Evolutionary conservation across 768 basidiomycete genomes (phyloP).

Genomic region (Suillus plorans): DNA sequence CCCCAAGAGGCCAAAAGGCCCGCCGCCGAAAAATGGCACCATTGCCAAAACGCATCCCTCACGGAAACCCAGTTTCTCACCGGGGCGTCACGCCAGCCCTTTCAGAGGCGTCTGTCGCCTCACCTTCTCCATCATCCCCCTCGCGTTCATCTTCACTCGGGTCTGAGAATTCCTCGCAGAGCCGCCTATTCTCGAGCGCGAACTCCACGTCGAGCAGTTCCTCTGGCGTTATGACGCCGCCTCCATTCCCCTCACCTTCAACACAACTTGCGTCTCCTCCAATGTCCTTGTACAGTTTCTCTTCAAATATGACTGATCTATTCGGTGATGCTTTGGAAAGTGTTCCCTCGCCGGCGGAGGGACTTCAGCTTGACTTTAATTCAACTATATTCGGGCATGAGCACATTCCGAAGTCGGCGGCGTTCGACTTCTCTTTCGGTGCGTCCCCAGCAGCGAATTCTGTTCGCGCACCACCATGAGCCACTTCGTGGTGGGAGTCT

Average conservation of each 20-base stretch:
- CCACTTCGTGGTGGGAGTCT: background rate
- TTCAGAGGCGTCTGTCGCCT: slow-evolving; percentile 9
- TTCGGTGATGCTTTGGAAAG: slow-evolving; percentile 1
- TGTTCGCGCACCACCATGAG: background rate
- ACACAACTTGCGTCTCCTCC: background rate
- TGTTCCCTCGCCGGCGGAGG: background rate
- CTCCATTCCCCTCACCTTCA: slow-evolving; percentile 4
- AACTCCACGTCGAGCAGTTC: slow-evolving; percentile 1
- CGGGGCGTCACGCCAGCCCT: slow-evolving; percentile 12
- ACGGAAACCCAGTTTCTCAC: slow-evolving; percentile 13
- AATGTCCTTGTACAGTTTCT: background rate
- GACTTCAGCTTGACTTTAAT: slow-evolving; percentile 9
- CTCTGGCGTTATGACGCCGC: background rate
- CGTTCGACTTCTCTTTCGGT: slow-evolving; percentile 2
- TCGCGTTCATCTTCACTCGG: slow-evolving; percentile 5
- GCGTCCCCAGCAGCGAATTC: background rate
- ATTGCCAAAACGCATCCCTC: slow-evolving; percentile 28
- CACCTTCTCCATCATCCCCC: background rate
- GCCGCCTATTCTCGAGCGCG: slow-evolving; percentile 2
- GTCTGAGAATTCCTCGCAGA: background rate
- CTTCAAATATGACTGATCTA: slow-evolving; percentile 7
- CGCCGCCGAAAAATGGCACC: slow-evolving; percentile 19
- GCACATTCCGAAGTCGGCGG: background rate
- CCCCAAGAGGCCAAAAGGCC: background rate
- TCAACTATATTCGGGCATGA: background rate